phyloP scores from a whole-genome alignment of 1,284 basidiomycete genomes.

The Ganoderma sp. region DNA sequence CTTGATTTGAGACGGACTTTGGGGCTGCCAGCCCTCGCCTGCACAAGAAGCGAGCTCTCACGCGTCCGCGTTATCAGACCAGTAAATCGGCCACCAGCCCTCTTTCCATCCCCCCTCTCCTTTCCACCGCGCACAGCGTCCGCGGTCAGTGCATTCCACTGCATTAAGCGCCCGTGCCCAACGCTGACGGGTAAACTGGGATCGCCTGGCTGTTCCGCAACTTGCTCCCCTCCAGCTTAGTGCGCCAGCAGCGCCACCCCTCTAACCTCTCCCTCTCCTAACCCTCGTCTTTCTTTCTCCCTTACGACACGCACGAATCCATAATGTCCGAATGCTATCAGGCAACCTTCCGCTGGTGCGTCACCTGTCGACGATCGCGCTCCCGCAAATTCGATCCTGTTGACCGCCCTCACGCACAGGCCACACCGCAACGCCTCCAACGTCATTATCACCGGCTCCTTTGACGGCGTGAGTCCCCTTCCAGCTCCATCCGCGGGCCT shows the following conservation, averaged over 20 bases:
- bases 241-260: slow-evolving; percentile 29
- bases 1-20: background rate
- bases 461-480: slow-evolving; percentile 67
- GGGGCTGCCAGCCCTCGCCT: slow-evolving; percentile 25
- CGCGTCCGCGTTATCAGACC: slow-evolving; percentile 25
- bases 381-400: background rate
- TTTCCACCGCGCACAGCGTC: slow-evolving; percentile 24
- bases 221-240: slow-evolving; percentile 9
- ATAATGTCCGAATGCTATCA: slow-evolving; percentile 35
- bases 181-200: background rate
- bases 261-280: slow-evolving; percentile 18
- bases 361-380: slow-evolving; percentile 4
- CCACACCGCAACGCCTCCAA: slow-evolving; percentile 60
- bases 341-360: slow-evolving; percentile 34
- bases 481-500: background rate
- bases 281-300: slow-evolving; percentile 19
- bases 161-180: background rate
- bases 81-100: slow-evolving; percentile 1
- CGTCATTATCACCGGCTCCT: slow-evolving; percentile 77
- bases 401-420: slow-evolving; percentile 40
- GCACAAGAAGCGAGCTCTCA: slow-evolving; percentile 22
- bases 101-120: slow-evolving; percentile 24
- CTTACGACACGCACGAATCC: slow-evolving; percentile 29
- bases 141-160: slow-evolving; percentile 16
- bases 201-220: background rate